These are phyloP conservation scores for Drechslerella dactyloides DNA, from an alignment of 2,329 filamentous ascomycete genomes.

Conservation along the genomic window DNA sequence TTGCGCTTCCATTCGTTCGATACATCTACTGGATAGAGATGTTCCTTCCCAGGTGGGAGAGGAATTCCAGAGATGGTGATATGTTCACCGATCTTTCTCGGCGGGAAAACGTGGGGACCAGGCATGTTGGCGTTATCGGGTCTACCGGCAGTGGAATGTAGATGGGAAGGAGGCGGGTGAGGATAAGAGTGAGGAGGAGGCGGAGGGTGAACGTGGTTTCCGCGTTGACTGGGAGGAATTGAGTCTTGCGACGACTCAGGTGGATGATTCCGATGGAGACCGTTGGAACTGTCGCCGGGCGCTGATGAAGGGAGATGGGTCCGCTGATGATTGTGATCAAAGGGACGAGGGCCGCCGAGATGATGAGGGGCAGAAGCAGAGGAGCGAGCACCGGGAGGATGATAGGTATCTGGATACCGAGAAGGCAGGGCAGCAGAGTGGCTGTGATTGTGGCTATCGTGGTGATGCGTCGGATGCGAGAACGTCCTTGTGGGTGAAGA, in stretches of 20 bases:
- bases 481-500: background rate
- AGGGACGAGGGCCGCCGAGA: background rate
- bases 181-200: background rate
- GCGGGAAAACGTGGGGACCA: background rate
- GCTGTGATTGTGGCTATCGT: background rate
- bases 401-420: background rate
- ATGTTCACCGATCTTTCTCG: conserved; percentile 22
- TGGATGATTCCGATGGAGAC: background rate
- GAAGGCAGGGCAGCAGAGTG: background rate
- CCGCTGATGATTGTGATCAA: conserved; percentile 6
- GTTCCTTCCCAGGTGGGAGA: conserved; percentile 19
- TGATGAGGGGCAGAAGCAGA: conserved; percentile 4
- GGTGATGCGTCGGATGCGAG: background rate
- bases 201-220: background rate
- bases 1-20: conserved; percentile 32
- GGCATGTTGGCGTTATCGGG: background rate
- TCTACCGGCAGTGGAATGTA: background rate
- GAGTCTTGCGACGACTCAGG: background rate
- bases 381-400: background rate
- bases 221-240: background rate
- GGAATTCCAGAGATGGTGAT: conserved; percentile 9
- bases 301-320: background rate
- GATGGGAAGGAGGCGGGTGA: conserved; percentile 5
- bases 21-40: conserved; percentile 11
- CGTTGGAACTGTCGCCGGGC: background rate